A percentile compares a stretch with the other conserved stretches of the same genome.
Conservation (phyloP, 164 flowering plant species). For the Magnolia sinica region DNA sequence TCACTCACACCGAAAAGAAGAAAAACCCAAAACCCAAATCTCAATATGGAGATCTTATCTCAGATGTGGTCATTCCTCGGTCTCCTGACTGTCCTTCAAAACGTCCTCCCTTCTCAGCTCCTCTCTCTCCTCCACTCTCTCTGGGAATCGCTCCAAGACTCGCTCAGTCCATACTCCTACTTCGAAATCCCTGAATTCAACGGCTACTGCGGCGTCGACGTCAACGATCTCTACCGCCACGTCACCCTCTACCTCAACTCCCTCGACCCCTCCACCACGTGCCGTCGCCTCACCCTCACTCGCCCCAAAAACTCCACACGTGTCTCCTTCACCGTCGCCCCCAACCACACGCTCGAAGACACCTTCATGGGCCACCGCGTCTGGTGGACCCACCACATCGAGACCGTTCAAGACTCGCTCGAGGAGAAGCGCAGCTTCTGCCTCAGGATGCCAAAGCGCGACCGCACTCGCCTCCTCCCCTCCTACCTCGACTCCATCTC, state of each 20-base stretch:
- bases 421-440: constrained; percentile 63
- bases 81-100: constrained; percentile 65
- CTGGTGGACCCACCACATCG: constrained; percentile 68
- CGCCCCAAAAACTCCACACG: constrained; percentile 48
- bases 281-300: constrained; percentile 60
- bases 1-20: not conserved
- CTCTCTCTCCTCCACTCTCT: constrained; percentile 51
- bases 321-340: constrained; percentile 53
- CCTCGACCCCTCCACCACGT: constrained; percentile 34
- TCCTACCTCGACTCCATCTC: constrained; percentile 45
- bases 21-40: not conserved
- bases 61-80: constrained; percentile 69
- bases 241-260: constrained; percentile 65
- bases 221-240: constrained; percentile 65
- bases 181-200: constrained; percentile 68
- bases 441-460: constrained; percentile 51
- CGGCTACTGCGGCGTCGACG: constrained; percentile 59
- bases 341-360: constrained; percentile 55
- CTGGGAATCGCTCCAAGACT: constrained; percentile 54
- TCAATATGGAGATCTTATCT: constrained; percentile 53
- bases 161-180: constrained; percentile 47
- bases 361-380: constrained; percentile 41
- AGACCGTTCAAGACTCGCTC: constrained; percentile 56
- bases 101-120: constrained; percentile 54
- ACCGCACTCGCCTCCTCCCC: constrained; percentile 32